These are phyloP conservation scores for Chimonanthus praecox DNA, from an alignment of 164 flowering plant genomes.

Conservation along the genomic window DNA sequence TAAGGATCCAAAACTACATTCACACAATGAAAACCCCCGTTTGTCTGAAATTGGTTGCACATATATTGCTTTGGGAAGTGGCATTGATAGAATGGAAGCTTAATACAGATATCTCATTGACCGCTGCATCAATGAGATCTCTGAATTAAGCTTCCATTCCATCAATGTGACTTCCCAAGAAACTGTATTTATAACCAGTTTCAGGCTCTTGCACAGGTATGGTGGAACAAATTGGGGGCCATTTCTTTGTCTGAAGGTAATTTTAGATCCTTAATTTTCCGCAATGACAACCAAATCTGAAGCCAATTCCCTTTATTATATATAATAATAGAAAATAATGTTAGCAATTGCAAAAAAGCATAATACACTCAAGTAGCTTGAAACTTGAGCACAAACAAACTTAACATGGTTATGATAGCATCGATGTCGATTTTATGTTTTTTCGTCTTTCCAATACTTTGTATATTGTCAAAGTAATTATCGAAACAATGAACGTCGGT, in stretches of 20 bases:
- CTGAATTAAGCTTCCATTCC: background rate
- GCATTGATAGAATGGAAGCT: background rate
- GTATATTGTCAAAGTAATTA: slow-evolving; percentile 42
- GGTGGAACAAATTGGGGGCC: no score
- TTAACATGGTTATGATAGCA: slow-evolving; percentile 26
- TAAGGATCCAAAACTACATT: background rate
- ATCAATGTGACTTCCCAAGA: background rate
- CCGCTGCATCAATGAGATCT: background rate
- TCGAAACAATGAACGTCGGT: slow-evolving; percentile 19
- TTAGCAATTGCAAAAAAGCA: no score
- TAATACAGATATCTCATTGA: background rate
- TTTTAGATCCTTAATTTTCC: no score
- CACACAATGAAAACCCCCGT: background rate
- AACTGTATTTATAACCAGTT: background rate
- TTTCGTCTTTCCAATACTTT: slow-evolving; percentile 44
- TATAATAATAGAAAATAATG: no score
- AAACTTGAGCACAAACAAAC: slow-evolving; percentile 12
- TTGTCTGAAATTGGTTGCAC: background rate
- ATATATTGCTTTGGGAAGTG: background rate
- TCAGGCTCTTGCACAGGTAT: background rate
- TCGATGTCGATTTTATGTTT: slow-evolving; percentile 18
- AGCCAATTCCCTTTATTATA: no score
- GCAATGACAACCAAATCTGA: no score
- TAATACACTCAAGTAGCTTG: no score
- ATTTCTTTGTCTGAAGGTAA: no score